Evolutionary conservation across 2,329 filamentous ascomycete species (phyloP), one percentile per base, ranked within the genome.

Genomic region (Aspergillus nomiae): DNA sequence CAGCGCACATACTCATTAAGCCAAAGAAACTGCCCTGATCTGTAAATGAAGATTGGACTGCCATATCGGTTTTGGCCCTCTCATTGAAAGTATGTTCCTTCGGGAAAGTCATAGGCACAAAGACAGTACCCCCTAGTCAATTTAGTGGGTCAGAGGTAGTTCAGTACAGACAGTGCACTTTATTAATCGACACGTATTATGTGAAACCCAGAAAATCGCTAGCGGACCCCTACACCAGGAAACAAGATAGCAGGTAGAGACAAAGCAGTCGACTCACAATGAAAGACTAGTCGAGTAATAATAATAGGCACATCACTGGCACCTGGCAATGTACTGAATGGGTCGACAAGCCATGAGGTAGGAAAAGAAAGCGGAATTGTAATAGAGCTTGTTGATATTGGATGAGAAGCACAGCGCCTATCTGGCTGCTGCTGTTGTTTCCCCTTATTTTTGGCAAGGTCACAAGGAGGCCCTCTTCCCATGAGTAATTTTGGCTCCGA

Each of bases 51-150:
- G 70, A 71, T 56, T 70, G 68, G 46, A 75, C 68, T 61, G 78
- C 73, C 24, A 76, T 58, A 41, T 70, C 70, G 57, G 74, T 69
- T 57, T 75, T 69, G 14, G 66, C 67, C 16, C 70, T 67, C 16
- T 67, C 61, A 36, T 68, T 58, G 26, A 66, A 67, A 63, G 69
- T 73, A 43, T 65, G 63, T 48, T 76, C 76, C 43, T 72, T 72
- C 9, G 77, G 73, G 58, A 79, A 80, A 1, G 77, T 80, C 69
- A 77, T 74, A 7, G 78, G 77, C 36, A 80, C 69, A 60, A 79
- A 76, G 12, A 77, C 70, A 34, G 69, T 66, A 66, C 73, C 73
- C 65, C 73, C 76, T 70, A 50, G 16, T 4, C 11, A 30, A 30
- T 26, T 50, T 16, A 26, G 16, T 3, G 46, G 46, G 24, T 50